Conservation (phyloP, 805 yeast genomes). For the Metschnikowia koreensis region DNA sequence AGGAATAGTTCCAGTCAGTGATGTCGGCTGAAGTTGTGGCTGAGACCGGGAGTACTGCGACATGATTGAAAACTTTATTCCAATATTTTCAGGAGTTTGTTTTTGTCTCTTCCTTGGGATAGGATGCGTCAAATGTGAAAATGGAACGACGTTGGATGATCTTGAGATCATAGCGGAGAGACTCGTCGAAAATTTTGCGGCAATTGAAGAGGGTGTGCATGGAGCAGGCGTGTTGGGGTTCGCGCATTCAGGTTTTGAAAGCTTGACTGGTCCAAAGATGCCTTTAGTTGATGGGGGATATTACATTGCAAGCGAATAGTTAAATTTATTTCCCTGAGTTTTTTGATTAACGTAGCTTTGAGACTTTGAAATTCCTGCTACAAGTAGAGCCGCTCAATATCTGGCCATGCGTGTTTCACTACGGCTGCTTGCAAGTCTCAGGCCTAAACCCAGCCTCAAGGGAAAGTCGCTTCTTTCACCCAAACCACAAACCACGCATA, state of each 20-base stretch:
- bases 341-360: neutral
- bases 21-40: slow-evolving; percentile 1
- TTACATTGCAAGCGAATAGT: neutral
- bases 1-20: neutral
- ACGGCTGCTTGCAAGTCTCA: slow-evolving; percentile 14
- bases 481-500: neutral
- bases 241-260: neutral
- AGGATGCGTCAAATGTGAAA: neutral
- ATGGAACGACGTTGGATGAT: neutral
- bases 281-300: neutral
- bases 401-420: slow-evolving; percentile 8
- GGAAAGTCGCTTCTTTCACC: slow-evolving; percentile 1
- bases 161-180: neutral
- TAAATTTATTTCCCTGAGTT: neutral
- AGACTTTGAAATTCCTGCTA: too few species aligned
- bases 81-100: neutral
- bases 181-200: slow-evolving; percentile 21
- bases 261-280: neutral
- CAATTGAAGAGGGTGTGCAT: slow-evolving; percentile 21
- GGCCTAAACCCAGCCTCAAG: slow-evolving; percentile 7
- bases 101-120: neutral
- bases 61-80: neutral
- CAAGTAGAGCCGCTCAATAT: too few species aligned
- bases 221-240: neutral
- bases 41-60: slow-evolving; percentile 11